Percentiles rank a stretch among this genome's conserved stretches.
Conservation (phyloP, 2,329 filamentous ascomycete species). For the Neonectria sp. region DNA sequence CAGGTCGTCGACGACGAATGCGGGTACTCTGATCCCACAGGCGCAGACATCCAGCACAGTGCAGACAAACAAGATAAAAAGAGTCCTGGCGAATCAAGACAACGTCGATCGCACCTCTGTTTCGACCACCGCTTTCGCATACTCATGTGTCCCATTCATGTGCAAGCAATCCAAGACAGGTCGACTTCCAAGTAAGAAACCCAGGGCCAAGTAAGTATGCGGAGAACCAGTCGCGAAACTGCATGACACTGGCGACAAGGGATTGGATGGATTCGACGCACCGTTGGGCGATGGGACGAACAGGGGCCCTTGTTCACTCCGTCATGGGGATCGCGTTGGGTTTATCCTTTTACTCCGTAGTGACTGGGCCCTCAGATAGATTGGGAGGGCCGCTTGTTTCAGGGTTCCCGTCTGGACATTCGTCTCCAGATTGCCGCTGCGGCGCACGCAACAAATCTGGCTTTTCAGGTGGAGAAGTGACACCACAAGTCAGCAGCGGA, state of each 20-base stretch:
- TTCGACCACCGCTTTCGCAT: not conserved
- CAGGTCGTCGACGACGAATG: not conserved
- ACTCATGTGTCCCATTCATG: not conserved
- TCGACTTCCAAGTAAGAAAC: not conserved
- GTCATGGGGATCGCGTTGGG: slow-evolving; percentile 3
- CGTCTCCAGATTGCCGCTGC: not conserved
- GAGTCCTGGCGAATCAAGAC: not conserved
- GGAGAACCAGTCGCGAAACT: not conserved
- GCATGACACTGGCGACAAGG: slow-evolving; percentile 6
- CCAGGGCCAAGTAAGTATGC: not conserved
- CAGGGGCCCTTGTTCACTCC: slow-evolving; percentile 20
- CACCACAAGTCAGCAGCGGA: not conserved
- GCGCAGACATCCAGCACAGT: not conserved
- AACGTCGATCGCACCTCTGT: no score
- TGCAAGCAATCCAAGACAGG: not conserved
- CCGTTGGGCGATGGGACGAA: not conserved
- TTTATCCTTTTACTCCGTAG: slow-evolving; percentile 3
- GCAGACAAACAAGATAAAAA: not conserved
- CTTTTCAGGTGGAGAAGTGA: not conserved
- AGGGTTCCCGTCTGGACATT: slow-evolving; percentile 4
- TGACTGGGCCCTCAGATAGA: slow-evolving; percentile 17
- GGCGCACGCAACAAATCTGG: not conserved
- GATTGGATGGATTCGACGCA: slow-evolving; percentile 9
- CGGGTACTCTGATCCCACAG: not conserved
- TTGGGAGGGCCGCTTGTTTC: slow-evolving; percentile 25